These are phyloP conservation scores for Umbelopsis ramanniana DNA, from an alignment of 192 early-diverging fungal species.

Conservation along the genomic window DNA sequence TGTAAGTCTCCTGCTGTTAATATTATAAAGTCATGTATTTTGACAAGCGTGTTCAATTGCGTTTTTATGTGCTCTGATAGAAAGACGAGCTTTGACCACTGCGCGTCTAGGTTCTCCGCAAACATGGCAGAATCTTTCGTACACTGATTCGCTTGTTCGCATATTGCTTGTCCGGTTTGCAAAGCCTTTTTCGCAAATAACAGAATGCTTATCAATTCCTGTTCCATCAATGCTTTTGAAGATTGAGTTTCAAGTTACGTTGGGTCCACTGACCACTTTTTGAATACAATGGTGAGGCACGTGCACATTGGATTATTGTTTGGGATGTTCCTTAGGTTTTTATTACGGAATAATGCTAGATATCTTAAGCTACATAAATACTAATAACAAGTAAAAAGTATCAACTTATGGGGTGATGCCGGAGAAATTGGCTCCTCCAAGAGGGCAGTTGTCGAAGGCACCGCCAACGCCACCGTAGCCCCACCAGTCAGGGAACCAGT, in stretches of 20 bases:
- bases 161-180: constrained; percentile 29
- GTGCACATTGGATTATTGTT: background rate
- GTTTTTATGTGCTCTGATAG: constrained; percentile 32
- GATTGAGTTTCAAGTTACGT: too few relatives aligned
- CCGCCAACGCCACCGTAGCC: constrained; percentile 33
- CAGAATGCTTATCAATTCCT: constrained; percentile 36
- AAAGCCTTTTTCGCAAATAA: constrained; percentile 40
- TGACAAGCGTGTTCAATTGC: constrained; percentile 30
- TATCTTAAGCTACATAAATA: background rate
- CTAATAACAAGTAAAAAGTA: background rate
- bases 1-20: constrained; percentile 10
- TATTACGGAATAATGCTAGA: background rate
- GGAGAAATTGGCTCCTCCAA: constrained; percentile 22
- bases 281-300: background rate
- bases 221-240: constrained; percentile 26
- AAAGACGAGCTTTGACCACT: constrained; percentile 38
- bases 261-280: too few relatives aligned
- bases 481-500: constrained; percentile 35
- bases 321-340: background rate
- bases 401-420: background rate
- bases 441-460: constrained; percentile 30
- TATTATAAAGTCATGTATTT: constrained; percentile 31
- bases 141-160: constrained; percentile 32
- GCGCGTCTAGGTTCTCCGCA: constrained; percentile 35
- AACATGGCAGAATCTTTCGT: constrained; percentile 26